Evolutionary conservation across 2,329 filamentous ascomycete genomes (phyloP).

Genomic region (Setomelanomma holmii): DNA sequence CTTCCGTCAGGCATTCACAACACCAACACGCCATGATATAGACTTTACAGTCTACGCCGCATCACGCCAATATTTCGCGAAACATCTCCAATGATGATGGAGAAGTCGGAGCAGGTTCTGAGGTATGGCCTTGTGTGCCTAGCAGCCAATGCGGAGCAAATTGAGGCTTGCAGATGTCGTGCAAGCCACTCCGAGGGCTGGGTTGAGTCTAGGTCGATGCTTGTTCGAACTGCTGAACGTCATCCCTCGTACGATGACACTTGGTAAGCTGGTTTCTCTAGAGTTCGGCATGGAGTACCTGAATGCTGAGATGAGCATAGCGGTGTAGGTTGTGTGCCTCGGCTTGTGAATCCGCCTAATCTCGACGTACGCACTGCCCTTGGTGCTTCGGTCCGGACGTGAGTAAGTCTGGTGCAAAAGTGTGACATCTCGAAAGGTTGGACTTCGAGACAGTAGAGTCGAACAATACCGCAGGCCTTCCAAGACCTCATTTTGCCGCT

Average conservation of each 20-base stretch:
- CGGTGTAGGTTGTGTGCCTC: neutral
- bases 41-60: neutral
- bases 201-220: slow-evolving; percentile 2
- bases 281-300: neutral
- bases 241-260: neutral
- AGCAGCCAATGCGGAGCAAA: slow-evolving; percentile 1
- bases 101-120: slow-evolving; percentile 8
- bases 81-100: slow-evolving; percentile 5
- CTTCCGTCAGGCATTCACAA: neutral
- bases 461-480: no score
- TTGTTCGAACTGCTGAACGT: slow-evolving; percentile 1
- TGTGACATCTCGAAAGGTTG: no score
- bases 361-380: no score
- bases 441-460: no score
- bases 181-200: neutral
- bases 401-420: no score
- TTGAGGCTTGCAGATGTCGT: neutral
- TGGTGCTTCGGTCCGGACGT: no score
- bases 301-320: neutral
- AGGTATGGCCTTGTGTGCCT: slow-evolving; percentile 4
- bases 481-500: no score
- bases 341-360: no score
- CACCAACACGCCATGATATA: slow-evolving; percentile 1
- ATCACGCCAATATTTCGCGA: neutral
- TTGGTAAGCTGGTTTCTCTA: neutral